Base-by-base conservation (phyloP, 192 early-diverging fungal species). In the Podila epigama region DNA sequence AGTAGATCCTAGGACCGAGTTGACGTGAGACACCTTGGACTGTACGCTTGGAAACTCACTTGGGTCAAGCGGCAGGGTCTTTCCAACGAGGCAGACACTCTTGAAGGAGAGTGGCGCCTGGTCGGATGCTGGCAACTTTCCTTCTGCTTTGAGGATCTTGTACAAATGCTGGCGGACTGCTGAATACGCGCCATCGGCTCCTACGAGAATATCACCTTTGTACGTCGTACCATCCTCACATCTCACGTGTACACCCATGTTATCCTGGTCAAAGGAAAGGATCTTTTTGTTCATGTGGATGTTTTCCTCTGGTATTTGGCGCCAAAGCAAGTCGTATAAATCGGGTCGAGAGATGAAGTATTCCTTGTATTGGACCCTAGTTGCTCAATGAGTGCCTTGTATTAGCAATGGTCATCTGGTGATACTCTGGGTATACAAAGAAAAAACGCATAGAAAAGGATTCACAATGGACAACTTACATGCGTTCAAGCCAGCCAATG, bases 91-190 rank as follows among this genome's bases (percentile, higher is more conserved):
- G 25, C 54, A 66, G 31, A 36, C 25, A 11, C 55, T 34, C 12
- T 33, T 37, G 34, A 57, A 57, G 2, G 55, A 34, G 5, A 57
- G 34, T 29, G 16, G 33, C 18, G 32, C 55, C 18, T 57, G 7
- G 12, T 57, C 40, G 25, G 31, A n/a, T 8, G 15, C 8, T 25
- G 51, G 54, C 10, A 57, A 20, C 35, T 56, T 13, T 27, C 18
- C 39, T 13, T 57, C 40, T 1, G 25, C 54, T 9, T n/a, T 36
- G 2, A 66, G 36, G 0, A 57, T 39, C 32, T 42, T 51, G 33
- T 66, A 66, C 10, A 66, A 18, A 11, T 11, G 7, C 25, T 66
- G 63, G 18, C 53, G 52, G n/a, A 66, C 63, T 9, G 34, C 63
- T 13, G 34, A 54, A 16, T 64, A 64, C 4, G 63, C 36, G 10